Evolutionary conservation across 192 early-diverging fungal genomes (phyloP), one percentile per base, ranked within the genome.

Genomic region (Rhizoclosmatium sp.): DNA sequence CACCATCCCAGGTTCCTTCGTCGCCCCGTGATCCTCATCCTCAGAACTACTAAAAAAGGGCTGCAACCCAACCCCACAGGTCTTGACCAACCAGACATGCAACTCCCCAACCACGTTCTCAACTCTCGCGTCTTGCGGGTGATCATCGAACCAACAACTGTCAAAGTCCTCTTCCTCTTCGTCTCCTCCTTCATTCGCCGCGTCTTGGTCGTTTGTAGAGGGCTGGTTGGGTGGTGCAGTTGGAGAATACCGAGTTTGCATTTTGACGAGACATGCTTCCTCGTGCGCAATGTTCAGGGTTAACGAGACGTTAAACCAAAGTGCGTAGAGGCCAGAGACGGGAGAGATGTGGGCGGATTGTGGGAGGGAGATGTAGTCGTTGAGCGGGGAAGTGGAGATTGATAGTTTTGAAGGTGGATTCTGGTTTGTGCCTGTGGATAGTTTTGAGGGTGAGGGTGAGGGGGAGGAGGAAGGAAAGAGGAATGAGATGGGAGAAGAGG

Each of bases 181-280:
- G 4, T 64, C 40, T 10, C 21, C 62, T 64, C n/a, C 7, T 7
- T 64, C 62, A 9, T 64, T 64, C n/a, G 21, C 4, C 9, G 4
- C 21, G 7, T 39, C 62, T 4, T 21, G 4, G 62, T 39, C 21
- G 21, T 64, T 64, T 4, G 4, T 64, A 14, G 14, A 9, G 49
- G 49, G 4, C 4, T 51, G 4, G 49, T 51, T 51, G 5, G 49
- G 4, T 14, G 4, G 5, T 4, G 14, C 14, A 51, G 49, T 9
- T 4, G 4, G 5, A 14, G 49, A 9, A 51, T 51, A 51, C 21
- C 7, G 21, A 64, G n/a, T 10, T 21, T 39, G 7, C 9, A 64
- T 4, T 5, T 44, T 51, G 19, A 72, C 70, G 23, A 72, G 70
- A 54, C 79, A 80, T 5, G 76, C 66, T 61, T 81, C 79, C 12